Percentiles rank a stretch among this genome's conserved stretches.
These are phyloP conservation scores for Singerocomus inundabilis DNA, from an alignment of 1,284 basidiomycete genomes.

Conservation along the genomic window DNA sequence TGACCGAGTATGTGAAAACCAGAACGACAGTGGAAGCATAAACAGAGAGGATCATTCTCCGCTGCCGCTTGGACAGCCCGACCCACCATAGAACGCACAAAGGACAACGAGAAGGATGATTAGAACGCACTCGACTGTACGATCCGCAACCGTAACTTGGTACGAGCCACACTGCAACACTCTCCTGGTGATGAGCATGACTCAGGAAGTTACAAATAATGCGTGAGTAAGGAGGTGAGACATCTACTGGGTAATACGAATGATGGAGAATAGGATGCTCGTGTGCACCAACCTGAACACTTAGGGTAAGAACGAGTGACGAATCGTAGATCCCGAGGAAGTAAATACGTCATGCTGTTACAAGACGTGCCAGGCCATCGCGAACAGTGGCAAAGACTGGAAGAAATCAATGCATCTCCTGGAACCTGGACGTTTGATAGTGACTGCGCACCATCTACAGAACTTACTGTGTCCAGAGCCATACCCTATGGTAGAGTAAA, in stretches of 20 bases:
- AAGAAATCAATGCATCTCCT: neutral
- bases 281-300: slow-evolving; percentile 14
- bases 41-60: neutral
- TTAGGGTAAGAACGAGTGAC: neutral
- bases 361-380: neutral
- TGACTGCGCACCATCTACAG: neutral
- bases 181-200: neutral
- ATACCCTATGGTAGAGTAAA: too few relatives aligned
- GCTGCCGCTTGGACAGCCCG: neutral
- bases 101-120: neutral
- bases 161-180: neutral
- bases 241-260: slow-evolving; percentile 12
- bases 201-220: neutral
- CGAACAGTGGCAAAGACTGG: neutral
- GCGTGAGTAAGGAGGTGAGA: slow-evolving; percentile 12
- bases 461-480: neutral
- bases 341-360: neutral
- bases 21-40: neutral
- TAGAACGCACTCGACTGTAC: neutral
- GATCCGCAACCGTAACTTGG: neutral
- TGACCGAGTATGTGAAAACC: neutral
- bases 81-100: neutral
- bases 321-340: neutral
- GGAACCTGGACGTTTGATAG: neutral
- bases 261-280: slow-evolving; percentile 23